These are phyloP conservation scores for Cucumis hystrix DNA, from an alignment of 306 rosid species.

Conservation along the genomic window DNA sequence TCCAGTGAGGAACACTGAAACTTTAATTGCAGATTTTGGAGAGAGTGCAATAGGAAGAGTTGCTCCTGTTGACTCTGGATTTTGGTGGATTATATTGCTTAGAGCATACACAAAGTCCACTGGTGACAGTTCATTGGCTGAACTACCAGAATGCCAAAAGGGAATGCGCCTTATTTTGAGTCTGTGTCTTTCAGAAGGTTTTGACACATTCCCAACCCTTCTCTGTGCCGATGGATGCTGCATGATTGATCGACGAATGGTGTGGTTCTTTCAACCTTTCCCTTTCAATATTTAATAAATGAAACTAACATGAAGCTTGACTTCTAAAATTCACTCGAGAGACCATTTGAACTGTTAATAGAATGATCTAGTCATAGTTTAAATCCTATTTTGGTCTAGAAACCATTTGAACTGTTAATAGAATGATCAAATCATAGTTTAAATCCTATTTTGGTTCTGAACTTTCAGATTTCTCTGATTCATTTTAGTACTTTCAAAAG, in stretches of 20 bases:
- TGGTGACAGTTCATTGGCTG: conserved; percentile 78
- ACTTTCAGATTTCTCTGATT: background rate
- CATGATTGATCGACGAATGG: conserved; percentile 99
- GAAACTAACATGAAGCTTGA: background rate
- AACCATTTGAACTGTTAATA: background rate
- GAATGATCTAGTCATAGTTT: background rate
- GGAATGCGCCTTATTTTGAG: conserved; percentile 88
- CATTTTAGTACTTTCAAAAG: background rate
- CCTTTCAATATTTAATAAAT: background rate
- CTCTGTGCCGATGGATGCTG: conserved; percentile 94
- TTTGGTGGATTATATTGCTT: conserved; percentile 96
- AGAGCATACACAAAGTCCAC: conserved; percentile 88
- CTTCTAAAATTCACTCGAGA: background rate
- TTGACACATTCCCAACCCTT: conserved; percentile 91
- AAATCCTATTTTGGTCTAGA: background rate
- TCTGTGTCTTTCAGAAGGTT: conserved; percentile 82
- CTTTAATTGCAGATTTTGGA: conserved; percentile 81
- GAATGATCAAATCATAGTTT: background rate
- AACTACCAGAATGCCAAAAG: conserved; percentile 81
- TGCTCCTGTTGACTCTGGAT: conserved; percentile 96
- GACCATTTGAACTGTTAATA: background rate
- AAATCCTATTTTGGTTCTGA: background rate
- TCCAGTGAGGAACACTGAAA: conserved; percentile 56
- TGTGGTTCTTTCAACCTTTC: conserved; percentile 21
- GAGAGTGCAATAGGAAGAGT: conserved; percentile 98